Evolutionary conservation across 192 early-diverging fungal species (phyloP).

Genomic region (Gonapodya prolifera): DNA sequence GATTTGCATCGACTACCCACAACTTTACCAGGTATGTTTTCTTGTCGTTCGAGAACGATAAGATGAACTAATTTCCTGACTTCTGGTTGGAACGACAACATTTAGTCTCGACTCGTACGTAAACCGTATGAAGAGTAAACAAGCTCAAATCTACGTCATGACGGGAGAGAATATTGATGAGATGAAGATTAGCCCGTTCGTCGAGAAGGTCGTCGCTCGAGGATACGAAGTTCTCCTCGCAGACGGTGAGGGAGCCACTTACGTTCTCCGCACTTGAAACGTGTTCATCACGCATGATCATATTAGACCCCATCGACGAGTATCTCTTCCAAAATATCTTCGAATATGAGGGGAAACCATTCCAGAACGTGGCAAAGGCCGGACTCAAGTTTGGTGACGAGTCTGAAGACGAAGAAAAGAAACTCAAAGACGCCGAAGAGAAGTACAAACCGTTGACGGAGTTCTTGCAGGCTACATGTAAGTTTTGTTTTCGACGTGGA

Average conservation of each 20-base stretch:
- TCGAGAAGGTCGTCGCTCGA: constrained; percentile 75
- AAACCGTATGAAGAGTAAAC: constrained; percentile 74
- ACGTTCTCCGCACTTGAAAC: constrained; percentile 58
- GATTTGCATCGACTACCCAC: constrained; percentile 55
- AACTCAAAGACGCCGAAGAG: constrained; percentile 27
- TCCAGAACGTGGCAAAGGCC: constrained; percentile 43
- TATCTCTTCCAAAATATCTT: constrained; percentile 27
- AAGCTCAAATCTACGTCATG: constrained; percentile 80
- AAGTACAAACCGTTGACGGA: constrained; percentile 40
- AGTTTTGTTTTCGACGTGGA: constrained; percentile 21
- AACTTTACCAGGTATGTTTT: no score
- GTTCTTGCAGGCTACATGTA: constrained; percentile 26
- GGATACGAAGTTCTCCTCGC: constrained; percentile 86
- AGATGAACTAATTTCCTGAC: no score
- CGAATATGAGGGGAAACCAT: constrained; percentile 59
- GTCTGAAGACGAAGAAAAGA: constrained; percentile 21
- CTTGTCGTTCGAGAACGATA: no score
- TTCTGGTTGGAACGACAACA: no score
- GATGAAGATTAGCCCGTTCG: constrained; percentile 70
- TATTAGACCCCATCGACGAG: constrained; percentile 47
- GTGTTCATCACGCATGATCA: no score
- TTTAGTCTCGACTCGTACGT: constrained; percentile 68
- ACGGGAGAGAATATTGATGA: constrained; percentile 57
- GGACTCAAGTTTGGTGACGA: constrained; percentile 42
- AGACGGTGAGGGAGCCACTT: constrained; percentile 64